Evolutionary conservation across 139 green algal species (phyloP).

Genomic region (Coelastrella sp.): DNA sequence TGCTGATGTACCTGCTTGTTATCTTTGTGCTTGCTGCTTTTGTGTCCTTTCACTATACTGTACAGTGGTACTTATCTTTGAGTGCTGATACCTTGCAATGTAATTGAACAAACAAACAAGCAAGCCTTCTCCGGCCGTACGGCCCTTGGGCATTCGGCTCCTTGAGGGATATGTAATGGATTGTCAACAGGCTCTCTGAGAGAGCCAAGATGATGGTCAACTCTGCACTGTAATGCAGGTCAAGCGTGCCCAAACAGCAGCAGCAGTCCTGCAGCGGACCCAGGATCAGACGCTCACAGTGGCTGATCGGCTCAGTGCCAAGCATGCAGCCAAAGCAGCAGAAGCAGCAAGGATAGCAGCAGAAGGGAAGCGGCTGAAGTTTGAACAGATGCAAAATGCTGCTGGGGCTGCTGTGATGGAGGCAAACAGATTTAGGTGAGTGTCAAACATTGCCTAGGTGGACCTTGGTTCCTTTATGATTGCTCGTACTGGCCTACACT

Average conservation of each 20-base stretch:
- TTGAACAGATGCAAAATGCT: conserved; percentile 72
- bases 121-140: too few species aligned
- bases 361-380: conserved; percentile 63
- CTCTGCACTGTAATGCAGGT: neutral
- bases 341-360: conserved; percentile 62
- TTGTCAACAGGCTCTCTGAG: too few species aligned
- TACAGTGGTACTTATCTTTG: too few species aligned
- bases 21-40: too few species aligned
- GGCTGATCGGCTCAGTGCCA: conserved; percentile 59
- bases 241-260: conserved; percentile 15
- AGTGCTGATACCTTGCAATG: too few species aligned
- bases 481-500: neutral
- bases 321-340: conserved; percentile 55
- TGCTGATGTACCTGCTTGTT: too few species aligned
- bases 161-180: too few species aligned
- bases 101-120: too few species aligned
- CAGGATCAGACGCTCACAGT: conserved; percentile 62
- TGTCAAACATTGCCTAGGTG: too few species aligned
- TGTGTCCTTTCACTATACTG: too few species aligned
- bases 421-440: conserved; percentile 36
- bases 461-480: neutral
- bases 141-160: too few species aligned
- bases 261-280: conserved; percentile 28
- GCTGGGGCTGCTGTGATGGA: conserved; percentile 51
- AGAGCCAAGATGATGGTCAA: too few species aligned